phyloP scores from a whole-genome alignment of 2,329 filamentous ascomycete species.

The Orbilia ellipsospora region DNA sequence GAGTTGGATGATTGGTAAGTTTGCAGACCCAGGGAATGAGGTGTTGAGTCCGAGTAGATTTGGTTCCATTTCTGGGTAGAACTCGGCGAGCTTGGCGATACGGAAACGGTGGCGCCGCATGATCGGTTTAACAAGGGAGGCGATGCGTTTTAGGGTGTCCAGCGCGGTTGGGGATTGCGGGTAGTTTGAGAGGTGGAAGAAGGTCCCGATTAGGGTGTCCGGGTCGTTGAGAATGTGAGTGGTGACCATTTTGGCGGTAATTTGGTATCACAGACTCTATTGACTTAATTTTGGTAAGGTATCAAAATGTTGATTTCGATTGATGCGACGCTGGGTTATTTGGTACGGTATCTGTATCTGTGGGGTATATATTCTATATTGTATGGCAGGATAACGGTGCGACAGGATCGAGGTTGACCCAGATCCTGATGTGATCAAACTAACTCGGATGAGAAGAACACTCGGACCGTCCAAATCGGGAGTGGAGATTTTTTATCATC shows the following conservation, averaged over 20 bases:
- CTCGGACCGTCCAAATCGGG: background rate
- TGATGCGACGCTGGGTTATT: background rate
- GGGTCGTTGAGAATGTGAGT: slow-evolving; percentile 49
- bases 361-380: too few species aligned
- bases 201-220: slow-evolving; percentile 56
- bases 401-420: background rate
- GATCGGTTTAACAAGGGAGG: slow-evolving; percentile 90
- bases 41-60: slow-evolving; percentile 50
- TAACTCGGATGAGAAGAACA: slow-evolving; percentile 18
- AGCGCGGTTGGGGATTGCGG: slow-evolving; percentile 66
- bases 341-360: too few species aligned
- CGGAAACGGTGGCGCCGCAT: slow-evolving; percentile 88
- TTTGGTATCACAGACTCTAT: background rate
- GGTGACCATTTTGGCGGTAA: slow-evolving; percentile 48
- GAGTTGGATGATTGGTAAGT: slow-evolving; percentile 72
- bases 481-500: slow-evolving; percentile 15
- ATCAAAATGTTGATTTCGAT: too few species aligned
- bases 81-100: slow-evolving; percentile 82
- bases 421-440: slow-evolving; percentile 11
- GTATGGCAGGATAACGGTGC: background rate
- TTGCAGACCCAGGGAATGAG: slow-evolving; percentile 38
- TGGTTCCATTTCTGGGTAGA: slow-evolving; percentile 72
- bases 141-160: slow-evolving; percentile 78
- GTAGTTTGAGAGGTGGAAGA: slow-evolving; percentile 64
- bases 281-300: background rate